phyloP scores from a whole-genome alignment of 1,139 yeast species.

The Zygoascus sp. region DNA sequence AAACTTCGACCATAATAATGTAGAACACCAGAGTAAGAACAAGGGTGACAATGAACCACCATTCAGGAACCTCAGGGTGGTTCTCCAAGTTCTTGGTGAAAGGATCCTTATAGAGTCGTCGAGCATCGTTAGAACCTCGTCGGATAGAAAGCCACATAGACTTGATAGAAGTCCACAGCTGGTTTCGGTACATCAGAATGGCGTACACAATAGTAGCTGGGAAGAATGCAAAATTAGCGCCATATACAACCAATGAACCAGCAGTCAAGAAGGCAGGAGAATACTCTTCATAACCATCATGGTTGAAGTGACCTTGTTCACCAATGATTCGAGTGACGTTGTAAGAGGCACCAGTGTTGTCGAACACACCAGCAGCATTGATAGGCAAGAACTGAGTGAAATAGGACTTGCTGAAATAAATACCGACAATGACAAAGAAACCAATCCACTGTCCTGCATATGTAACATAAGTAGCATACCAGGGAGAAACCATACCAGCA shows the following conservation, averaged over 20 bases:
- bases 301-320: conserved; percentile 31
- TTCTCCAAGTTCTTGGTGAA: conserved; percentile 51
- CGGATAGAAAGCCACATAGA: conserved; percentile 18
- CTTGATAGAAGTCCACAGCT: conserved; percentile 15
- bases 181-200: conserved; percentile 35
- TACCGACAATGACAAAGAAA: conserved; percentile 38
- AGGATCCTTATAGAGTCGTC: conserved; percentile 43
- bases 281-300: conserved; percentile 30
- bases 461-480: conserved; percentile 42
- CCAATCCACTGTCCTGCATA: conserved; percentile 43
- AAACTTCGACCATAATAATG: conserved; percentile 42
- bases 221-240: conserved; percentile 28
- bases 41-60: conserved; percentile 50
- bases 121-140: conserved; percentile 15
- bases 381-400: conserved; percentile 53
- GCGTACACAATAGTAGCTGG: conserved; percentile 48
- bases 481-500: conserved; percentile 39
- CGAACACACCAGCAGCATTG: conserved; percentile 44
- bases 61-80: conserved; percentile 59
- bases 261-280: conserved; percentile 46
- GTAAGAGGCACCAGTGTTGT: conserved; percentile 46
- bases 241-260: conserved; percentile 38
- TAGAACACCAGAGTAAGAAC: conserved; percentile 43
- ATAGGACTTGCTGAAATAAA: conserved; percentile 48
- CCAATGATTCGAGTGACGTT: conserved; percentile 42